Percentiles rank a stretch among this genome's conserved stretches.
Evolutionary conservation across 192 early-diverging fungal species (phyloP).

Genomic region (Coemansia nantahalensis): DNA sequence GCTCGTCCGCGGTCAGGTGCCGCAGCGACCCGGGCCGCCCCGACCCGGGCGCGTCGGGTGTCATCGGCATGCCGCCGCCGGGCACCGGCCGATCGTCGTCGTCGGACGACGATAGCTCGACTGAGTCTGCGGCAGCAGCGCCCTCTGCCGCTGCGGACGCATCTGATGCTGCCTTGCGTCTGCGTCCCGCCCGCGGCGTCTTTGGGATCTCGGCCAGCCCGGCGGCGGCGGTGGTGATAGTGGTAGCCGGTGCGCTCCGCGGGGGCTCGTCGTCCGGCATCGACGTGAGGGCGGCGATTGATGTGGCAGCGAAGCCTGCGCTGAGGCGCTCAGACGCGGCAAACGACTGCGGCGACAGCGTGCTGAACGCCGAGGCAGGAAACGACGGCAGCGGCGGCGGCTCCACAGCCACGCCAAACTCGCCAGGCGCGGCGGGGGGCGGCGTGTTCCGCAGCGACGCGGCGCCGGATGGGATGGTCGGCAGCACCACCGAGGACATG

Average conservation of each 20-base stretch:
- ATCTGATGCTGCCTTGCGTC: not conserved
- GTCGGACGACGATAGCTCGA: conserved; percentile 17
- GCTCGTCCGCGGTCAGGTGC: conserved; percentile 64
- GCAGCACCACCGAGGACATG: conserved; percentile 40
- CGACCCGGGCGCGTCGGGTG: conserved; percentile 51
- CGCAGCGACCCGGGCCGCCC: conserved; percentile 50
- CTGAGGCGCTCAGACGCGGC: conserved; percentile 5
- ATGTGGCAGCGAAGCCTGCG: not conserved
- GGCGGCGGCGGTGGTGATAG: not conserved
- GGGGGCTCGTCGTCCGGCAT: not conserved
- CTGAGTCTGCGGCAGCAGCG: not conserved
- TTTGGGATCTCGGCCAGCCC: not conserved
- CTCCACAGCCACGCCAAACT: not conserved
- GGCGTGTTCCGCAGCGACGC: conserved; percentile 43
- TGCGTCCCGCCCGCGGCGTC: too few species aligned
- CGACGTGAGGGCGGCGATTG: conserved; percentile 2
- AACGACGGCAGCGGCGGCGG: conserved; percentile 16
- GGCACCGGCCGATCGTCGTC: conserved; percentile 9
- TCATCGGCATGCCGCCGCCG: conserved; percentile 39
- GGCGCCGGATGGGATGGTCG: conserved; percentile 43
- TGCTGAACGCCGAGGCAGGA: conserved; percentile 14
- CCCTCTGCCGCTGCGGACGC: too few species aligned
- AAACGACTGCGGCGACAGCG: conserved; percentile 15
- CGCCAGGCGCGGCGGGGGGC: conserved; percentile 9
- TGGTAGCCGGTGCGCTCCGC: not conserved